Evolutionary conservation across 2,329 filamentous ascomycete species (phyloP).

Genomic region (Zasmidium angulare): DNA sequence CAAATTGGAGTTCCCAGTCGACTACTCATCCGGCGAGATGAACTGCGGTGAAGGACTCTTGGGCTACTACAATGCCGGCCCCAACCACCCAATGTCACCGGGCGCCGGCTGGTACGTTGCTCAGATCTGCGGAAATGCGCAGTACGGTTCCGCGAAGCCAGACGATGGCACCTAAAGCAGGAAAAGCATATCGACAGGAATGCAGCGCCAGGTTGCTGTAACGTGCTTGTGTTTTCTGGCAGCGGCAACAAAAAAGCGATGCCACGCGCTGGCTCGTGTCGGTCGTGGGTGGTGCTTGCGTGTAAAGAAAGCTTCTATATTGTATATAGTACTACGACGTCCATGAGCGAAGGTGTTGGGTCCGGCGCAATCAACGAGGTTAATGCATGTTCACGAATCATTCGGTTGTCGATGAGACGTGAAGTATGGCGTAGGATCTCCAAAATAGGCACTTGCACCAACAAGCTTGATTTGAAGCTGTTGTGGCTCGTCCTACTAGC

Average conservation of each 20-base stretch:
- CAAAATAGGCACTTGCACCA: too few relatives aligned
- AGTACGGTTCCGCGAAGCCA: slow-evolving; percentile 27
- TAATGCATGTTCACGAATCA: not conserved
- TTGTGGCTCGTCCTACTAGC: too few relatives aligned
- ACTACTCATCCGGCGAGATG: slow-evolving; percentile 24
- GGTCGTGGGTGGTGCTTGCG: not conserved
- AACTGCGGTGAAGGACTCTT: slow-evolving; percentile 31
- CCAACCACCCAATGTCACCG: slow-evolving; percentile 32
- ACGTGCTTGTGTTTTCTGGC: not conserved
- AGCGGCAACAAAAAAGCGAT: not conserved
- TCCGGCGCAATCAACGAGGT: not conserved
- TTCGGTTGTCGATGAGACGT: too few relatives aligned
- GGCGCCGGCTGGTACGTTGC: slow-evolving; percentile 32
- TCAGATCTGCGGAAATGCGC: slow-evolving; percentile 29
- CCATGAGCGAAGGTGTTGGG: slow-evolving; percentile 4
- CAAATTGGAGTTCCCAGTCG: slow-evolving; percentile 30
- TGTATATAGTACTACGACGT: slow-evolving; percentile 4
- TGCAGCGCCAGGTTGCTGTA: not conserved
- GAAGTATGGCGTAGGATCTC: not conserved
- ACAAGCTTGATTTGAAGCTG: too few relatives aligned
- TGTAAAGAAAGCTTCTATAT: slow-evolving; percentile 1
- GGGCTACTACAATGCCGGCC: slow-evolving; percentile 31
- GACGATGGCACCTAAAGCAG: slow-evolving; percentile 32
- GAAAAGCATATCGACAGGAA: not conserved
- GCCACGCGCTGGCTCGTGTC: not conserved